These are phyloP conservation scores for Yamadazyma endophytica DNA, from an alignment of 805 yeast species.

Conservation along the genomic window DNA sequence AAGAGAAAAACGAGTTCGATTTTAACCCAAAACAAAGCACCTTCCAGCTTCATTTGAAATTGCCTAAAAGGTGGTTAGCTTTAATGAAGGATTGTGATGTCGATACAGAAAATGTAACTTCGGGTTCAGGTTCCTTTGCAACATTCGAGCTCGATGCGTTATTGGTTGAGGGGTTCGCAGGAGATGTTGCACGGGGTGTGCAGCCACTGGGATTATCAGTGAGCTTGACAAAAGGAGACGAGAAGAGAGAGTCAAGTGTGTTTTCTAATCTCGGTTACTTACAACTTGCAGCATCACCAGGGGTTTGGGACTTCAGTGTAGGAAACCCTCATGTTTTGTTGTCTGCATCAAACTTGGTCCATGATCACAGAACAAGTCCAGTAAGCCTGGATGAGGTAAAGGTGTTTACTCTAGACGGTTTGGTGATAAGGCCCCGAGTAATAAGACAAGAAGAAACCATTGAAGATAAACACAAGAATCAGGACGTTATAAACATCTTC, in stretches of 20 bases:
- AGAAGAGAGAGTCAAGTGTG: conserved; percentile 54
- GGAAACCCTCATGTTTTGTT: too few relatives aligned
- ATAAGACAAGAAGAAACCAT: conserved; percentile 5
- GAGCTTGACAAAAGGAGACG: conserved; percentile 20
- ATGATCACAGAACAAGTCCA: conserved; percentile 24
- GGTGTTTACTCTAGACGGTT: conserved; percentile 44
- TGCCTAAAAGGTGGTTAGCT: too few relatives aligned
- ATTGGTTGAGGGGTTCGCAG: conserved; percentile 68
- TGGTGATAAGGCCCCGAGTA: conserved; percentile 40
- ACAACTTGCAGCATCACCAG: conserved; percentile 73
- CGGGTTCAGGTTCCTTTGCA: too few relatives aligned
- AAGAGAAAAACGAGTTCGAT: too few relatives aligned
- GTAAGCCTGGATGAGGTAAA: conserved; percentile 22
- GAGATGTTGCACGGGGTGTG: conserved; percentile 34
- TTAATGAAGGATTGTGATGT: too few relatives aligned
- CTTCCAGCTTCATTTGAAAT: too few relatives aligned
- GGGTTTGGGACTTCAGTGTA: conserved; percentile 56
- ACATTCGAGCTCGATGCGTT: conserved; percentile 51
- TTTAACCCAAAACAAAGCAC: too few relatives aligned
- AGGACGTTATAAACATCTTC: conserved; percentile 75
- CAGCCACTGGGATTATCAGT: conserved; percentile 53
- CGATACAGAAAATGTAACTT: conserved; percentile 1
- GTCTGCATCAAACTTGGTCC: too few relatives aligned
- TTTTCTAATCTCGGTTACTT: conserved; percentile 84
- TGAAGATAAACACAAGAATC: conserved; percentile 19